Evolutionary conservation across 768 basidiomycete species (phyloP).

Genomic region (Suillus subluteus): DNA sequence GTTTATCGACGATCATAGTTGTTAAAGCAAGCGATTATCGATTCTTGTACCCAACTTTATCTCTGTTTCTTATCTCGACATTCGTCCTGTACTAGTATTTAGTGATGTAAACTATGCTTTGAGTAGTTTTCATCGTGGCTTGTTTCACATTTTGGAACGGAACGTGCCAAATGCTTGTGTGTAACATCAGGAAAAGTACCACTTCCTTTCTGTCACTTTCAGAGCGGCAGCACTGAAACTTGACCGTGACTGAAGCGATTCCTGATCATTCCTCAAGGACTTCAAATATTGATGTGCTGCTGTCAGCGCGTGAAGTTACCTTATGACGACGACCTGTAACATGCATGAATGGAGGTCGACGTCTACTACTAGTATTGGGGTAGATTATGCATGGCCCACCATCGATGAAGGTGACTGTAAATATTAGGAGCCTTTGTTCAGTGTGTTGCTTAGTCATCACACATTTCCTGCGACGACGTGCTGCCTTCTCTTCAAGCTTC

Average conservation of each 20-base stretch:
- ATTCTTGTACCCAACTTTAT: not conserved
- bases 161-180: not conserved
- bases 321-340: not conserved
- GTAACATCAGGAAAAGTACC: not conserved
- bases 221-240: not conserved
- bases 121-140: not conserved
- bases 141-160: not conserved
- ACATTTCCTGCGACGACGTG: not conserved
- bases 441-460: not conserved
- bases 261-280: not conserved
- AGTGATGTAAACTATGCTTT: not conserved
- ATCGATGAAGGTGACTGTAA: not conserved
- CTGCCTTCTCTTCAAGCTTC: not conserved
- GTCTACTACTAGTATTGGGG: not conserved
- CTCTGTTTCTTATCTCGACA: not conserved
- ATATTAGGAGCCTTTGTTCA: not conserved
- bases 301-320: not conserved
- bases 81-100: not conserved
- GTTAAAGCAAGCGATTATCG: not conserved
- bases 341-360: not conserved
- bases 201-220: not conserved
- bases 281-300: not conserved
- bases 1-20: conserved; percentile 13
- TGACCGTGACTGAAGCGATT: not conserved
- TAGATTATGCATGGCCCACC: not conserved